Evolutionary conservation across 768 basidiomycete species (phyloP).

Genomic region (Panus rudis): DNA sequence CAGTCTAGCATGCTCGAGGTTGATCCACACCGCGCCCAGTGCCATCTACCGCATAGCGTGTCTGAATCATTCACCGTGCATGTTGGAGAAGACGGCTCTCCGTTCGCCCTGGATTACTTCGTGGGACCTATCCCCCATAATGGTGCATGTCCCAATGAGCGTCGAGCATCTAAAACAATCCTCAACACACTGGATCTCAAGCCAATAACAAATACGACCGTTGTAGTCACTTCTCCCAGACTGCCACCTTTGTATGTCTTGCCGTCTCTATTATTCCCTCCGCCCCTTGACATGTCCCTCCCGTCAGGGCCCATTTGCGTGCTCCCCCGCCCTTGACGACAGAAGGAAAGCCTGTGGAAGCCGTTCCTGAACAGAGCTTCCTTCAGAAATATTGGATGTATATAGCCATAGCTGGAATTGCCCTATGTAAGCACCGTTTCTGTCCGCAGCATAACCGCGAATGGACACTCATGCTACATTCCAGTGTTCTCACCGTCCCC

Average conservation of each 20-base stretch:
- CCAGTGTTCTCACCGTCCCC: conserved; percentile 4
- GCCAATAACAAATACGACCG: conserved; percentile 44
- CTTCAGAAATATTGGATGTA: conserved; percentile 92
- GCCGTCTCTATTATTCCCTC: conserved; percentile 4
- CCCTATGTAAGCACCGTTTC: conserved; percentile 42
- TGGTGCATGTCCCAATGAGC: conserved; percentile 47
- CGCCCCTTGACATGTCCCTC: conserved; percentile 2
- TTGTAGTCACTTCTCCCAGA: conserved; percentile 18
- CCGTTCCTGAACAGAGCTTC: conserved; percentile 67
- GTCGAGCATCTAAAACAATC: conserved; percentile 10
- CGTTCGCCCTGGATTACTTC: conserved; percentile 70
- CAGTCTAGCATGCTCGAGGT: conserved; percentile 4
- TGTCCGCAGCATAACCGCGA: not conserved
- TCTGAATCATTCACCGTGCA: conserved; percentile 57
- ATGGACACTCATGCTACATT: not conserved
- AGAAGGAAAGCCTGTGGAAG: conserved; percentile 56
- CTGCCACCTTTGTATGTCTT: conserved; percentile 1
- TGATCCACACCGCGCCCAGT: conserved; percentile 36
- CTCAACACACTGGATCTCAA: conserved; percentile 18
- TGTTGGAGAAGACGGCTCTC: conserved; percentile 33
- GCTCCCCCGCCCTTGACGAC: conserved; percentile 59
- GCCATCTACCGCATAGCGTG: conserved; percentile 50
- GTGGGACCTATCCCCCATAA: conserved; percentile 61
- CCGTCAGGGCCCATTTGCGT: conserved; percentile 56
- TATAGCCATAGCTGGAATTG: conserved; percentile 49